These are phyloP conservation scores for Penicillium sp. DNA, from an alignment of 2,329 filamentous ascomycete species.

Conservation along the genomic window DNA sequence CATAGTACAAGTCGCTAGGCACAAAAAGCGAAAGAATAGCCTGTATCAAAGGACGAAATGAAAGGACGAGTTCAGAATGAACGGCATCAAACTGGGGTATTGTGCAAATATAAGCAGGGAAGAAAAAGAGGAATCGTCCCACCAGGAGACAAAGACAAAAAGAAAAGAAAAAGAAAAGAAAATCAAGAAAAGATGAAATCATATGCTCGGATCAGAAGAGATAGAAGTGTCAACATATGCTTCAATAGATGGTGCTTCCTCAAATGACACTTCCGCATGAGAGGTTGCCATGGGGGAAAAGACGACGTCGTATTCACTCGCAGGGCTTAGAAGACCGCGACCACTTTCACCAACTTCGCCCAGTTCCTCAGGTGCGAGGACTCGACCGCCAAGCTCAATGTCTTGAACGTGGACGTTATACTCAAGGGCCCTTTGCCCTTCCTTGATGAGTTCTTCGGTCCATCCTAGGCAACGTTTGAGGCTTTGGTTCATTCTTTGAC, in stretches of 20 bases:
- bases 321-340: constrained; percentile 36
- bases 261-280: constrained; percentile 4
- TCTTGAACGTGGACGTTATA: constrained; percentile 79
- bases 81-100: constrained; percentile 22
- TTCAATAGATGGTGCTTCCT: constrained; percentile 5
- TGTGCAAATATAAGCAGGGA: constrained; percentile 17
- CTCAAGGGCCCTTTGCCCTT: constrained; percentile 81
- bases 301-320: constrained; percentile 14
- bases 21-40: constrained; percentile 4
- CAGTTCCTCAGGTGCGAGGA: constrained; percentile 68
- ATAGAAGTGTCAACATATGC: constrained; percentile 1
- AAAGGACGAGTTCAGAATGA: constrained; percentile 6
- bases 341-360: constrained; percentile 35
- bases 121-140: constrained; percentile 19
- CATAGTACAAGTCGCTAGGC: constrained; percentile 8
- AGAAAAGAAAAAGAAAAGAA: not conserved
- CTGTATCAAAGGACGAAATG: constrained; percentile 8
- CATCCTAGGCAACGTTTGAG: constrained; percentile 84
- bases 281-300: constrained; percentile 9
- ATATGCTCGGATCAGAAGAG: not conserved
- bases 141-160: constrained; percentile 24
- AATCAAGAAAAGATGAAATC: not conserved
- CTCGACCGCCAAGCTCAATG: constrained; percentile 75
- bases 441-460: constrained; percentile 86
- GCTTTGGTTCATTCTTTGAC: constrained; percentile 92